Percentiles rank a stretch among this genome's conserved stretches.
Evolutionary conservation across 768 basidiomycete species (phyloP).

Genomic region (Amanita exitialis): DNA sequence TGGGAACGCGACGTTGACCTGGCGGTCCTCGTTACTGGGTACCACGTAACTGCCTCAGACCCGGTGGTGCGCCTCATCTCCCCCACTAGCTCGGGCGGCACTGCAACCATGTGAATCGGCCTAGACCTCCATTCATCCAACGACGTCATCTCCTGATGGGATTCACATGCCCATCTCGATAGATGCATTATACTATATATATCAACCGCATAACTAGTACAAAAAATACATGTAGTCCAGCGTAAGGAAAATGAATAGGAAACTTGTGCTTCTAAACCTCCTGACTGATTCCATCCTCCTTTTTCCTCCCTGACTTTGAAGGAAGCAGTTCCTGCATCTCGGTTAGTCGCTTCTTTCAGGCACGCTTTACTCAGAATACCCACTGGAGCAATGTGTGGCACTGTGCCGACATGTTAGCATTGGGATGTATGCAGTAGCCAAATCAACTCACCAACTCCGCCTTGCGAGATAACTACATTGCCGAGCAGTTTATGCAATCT

Average conservation of each 20-base stretch:
- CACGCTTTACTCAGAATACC: background rate
- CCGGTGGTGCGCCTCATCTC: background rate
- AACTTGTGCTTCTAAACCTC: conserved; percentile 28
- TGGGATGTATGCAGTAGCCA: background rate
- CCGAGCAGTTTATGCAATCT: conserved; percentile 72
- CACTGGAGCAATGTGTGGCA: conserved; percentile 55
- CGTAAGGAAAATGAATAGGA: conserved; percentile 6
- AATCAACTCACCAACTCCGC: conserved; percentile 44
- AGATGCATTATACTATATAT: background rate
- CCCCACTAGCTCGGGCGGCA: background rate
- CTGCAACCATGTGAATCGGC: background rate
- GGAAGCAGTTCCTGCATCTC: conserved; percentile 27
- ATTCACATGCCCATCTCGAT: background rate
- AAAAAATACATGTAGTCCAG: conserved; percentile 18
- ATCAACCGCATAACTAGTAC: conserved; percentile 4
- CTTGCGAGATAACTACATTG: conserved; percentile 76
- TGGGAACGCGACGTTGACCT: background rate
- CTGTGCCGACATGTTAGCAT: background rate
- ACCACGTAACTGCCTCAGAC: too few species aligned
- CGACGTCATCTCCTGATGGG: background rate
- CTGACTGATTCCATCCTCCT: conserved; percentile 33
- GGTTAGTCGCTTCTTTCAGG: background rate
- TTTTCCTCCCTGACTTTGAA: conserved; percentile 33
- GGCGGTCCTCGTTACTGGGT: background rate
- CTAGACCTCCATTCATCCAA: background rate